Base-by-base conservation (phyloP, 2,329 filamentous ascomycete species). In the Botrytis deweyae region DNA sequence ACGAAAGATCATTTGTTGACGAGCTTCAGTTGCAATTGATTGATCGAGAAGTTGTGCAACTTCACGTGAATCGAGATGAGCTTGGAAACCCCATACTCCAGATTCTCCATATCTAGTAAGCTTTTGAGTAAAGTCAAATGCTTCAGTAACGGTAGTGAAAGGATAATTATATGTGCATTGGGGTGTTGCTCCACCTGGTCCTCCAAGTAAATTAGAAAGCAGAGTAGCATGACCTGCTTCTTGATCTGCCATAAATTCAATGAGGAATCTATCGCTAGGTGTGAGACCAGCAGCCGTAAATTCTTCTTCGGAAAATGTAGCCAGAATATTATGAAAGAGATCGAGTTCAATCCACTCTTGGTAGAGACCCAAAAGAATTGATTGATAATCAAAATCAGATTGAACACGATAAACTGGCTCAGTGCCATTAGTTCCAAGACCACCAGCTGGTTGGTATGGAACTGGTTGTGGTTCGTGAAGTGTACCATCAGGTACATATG, bases 331-430 rank as follows among this genome's bases (percentile, higher is more conserved):
- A 81, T 93, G 90, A 87, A 96, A 96, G 22, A 94, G 86, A 80
- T 96, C 93, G 1, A 96, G 86, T 83, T 96, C 93, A 72, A 95
- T 94, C 88, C 89, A 96, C 82, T 96, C 93, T 78, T 94, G 91
- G 80, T 95, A 95, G 0, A 95, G 84, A 20, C 88, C 92, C 20
- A 96, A 85, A 0, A 96, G 86, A 66, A 80, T 74, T 0, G 92
- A 94, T 81, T 95, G 87, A 80, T 91, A 96, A 82, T 96, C 93
- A 80, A 94, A 96, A 79, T 97, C 93, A 76, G 91, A 93, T 78
- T 93, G 87, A 0, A 93, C 90, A 75, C 91, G 89, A 82, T 95
- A 95, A 1, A 94, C 70, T 46, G 70, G 70, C 33, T 72, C 70
- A 88, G 2, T 72, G 6, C 70, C 70, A 38, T 72, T 72, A 62